Conservation (phyloP, 1,284 basidiomycete species). For the Cronartium quercuum region DNA sequence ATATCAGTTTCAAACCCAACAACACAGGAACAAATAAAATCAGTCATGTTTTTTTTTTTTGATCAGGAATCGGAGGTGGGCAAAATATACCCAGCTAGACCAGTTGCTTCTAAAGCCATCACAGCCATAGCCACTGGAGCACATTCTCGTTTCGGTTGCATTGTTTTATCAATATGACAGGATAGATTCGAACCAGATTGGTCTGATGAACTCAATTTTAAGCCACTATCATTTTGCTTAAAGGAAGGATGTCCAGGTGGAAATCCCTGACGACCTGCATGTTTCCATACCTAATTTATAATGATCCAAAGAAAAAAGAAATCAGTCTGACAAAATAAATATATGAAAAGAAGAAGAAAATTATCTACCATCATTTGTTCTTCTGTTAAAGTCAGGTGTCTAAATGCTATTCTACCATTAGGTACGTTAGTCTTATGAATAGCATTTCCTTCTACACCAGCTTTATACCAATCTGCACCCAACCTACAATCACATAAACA, state of each 20-base stretch:
- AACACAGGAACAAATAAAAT: too few species aligned
- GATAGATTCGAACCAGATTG: background rate
- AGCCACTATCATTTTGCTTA: background rate
- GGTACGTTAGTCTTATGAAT: conserved; percentile 75
- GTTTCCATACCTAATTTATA: conserved; percentile 21
- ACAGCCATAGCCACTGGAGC: conserved; percentile 19
- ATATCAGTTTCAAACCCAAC: background rate
- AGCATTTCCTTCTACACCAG: conserved; percentile 47
- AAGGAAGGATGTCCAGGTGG: conserved; percentile 2
- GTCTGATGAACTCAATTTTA: background rate
- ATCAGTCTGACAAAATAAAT: background rate
- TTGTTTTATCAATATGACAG: background rate
- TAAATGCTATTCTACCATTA: conserved; percentile 74
- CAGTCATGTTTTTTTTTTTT: background rate
- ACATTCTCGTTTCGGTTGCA: background rate
- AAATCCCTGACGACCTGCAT: conserved; percentile 29
- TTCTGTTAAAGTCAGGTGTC: conserved; percentile 80
- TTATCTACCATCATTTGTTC: conserved; percentile 54
- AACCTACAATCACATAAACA: conserved; percentile 23
- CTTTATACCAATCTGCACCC: conserved; percentile 39
- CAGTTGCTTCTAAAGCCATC: conserved; percentile 20
- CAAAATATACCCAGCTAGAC: background rate
- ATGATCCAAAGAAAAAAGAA: background rate
- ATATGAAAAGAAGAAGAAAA: background rate
- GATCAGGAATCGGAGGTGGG: background rate